Evolutionary conservation across 257 asterid species (phyloP), one percentile per base, ranked within the genome.

Genomic region (Gynochthodes officinalis): DNA sequence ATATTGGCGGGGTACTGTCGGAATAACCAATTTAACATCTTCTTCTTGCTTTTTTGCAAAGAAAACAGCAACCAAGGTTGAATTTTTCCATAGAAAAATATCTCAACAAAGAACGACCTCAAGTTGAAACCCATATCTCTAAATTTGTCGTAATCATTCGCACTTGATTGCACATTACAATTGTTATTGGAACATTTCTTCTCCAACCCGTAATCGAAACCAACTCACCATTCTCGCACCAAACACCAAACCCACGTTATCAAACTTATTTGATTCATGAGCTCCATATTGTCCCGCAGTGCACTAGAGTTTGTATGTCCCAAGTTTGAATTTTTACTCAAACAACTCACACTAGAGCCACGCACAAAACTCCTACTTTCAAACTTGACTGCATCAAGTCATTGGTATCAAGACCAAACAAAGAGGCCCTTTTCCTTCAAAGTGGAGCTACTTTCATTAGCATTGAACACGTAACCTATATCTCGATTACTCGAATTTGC

Each of bases 191-290:
- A 46, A 33, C 69, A 28, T 35, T 65, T 58, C n/a, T 66, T 32
- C 62, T 53, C 66, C 57, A 48, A 39, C 37, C 53, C 40, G 7
- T 28, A 16, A 48, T 55, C 75, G 77, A 74, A 12, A 30, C 71
- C 75, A 69, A 15, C 37, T 19, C 73, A 70, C 33, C 70, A 46
- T 71, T 74, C 35, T 49, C 53, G 79, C 77, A 74, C 83, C 79
- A 75, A 82, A 83, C 35, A 70, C 84, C 78, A 82, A 83, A 40
- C 70, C 44, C 15, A 62, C 66, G 57, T 69, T 62, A 37, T 33
- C 25, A 12, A 33, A 68, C 54, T n/a, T 75, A 18, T 33, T 44
- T 12, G 27, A 19, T 40, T 69, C 50, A 12, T 48, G 65, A 59
- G 70, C 83, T 60, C 55, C 73, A 25, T 53, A 53, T 25, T 48